Conservation (phyloP, 371 early-diverging fungal genomes). For the Thermomucor indicae-seudaticae region DNA sequence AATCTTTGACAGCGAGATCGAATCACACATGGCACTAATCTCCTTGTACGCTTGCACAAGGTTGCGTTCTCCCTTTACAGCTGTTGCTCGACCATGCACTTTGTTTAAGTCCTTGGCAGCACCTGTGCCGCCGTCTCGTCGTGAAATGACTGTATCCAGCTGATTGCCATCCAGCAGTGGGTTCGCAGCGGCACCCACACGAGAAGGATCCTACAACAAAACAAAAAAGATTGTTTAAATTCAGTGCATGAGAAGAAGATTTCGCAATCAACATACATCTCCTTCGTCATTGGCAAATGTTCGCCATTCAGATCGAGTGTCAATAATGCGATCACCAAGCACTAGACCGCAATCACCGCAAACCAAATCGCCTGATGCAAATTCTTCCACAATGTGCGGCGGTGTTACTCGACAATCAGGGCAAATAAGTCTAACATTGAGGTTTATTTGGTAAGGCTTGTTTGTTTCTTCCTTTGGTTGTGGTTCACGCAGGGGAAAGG, state of each 20-base stretch:
- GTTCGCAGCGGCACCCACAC: slow-evolving; percentile 97
- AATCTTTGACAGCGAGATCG: slow-evolving; percentile 80
- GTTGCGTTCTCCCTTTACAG: slow-evolving; percentile 74
- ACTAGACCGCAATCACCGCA: slow-evolving; percentile 98
- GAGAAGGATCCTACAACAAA: slow-evolving; percentile 83
- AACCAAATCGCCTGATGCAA: slow-evolving; percentile 87
- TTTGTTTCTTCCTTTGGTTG: slow-evolving; percentile 22
- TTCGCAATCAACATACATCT: slow-evolving; percentile 48
- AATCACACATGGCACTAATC: slow-evolving; percentile 91
- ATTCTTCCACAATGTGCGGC: slow-evolving; percentile 98
- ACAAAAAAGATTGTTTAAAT: no score
- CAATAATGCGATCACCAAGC: slow-evolving; percentile 96
- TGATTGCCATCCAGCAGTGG: slow-evolving; percentile 85
- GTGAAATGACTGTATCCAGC: slow-evolving; percentile 88
- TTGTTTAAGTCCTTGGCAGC: slow-evolving; percentile 71
- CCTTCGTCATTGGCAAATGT: slow-evolving; percentile 96
- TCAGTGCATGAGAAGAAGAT: no score
- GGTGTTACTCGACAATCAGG: slow-evolving; percentile 76
- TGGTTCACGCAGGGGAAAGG: slow-evolving; percentile 37
- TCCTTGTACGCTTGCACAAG: slow-evolving; percentile 91
- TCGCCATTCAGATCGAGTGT: slow-evolving; percentile 99
- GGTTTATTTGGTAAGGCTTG: slow-evolving; percentile 40
- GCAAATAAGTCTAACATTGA: slow-evolving; percentile 72
- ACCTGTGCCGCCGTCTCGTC: slow-evolving; percentile 79
- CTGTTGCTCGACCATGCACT: slow-evolving; percentile 70